Evolutionary conservation across 257 asterid species (phyloP).

Genomic region (Schizonepeta tenuifolia): DNA sequence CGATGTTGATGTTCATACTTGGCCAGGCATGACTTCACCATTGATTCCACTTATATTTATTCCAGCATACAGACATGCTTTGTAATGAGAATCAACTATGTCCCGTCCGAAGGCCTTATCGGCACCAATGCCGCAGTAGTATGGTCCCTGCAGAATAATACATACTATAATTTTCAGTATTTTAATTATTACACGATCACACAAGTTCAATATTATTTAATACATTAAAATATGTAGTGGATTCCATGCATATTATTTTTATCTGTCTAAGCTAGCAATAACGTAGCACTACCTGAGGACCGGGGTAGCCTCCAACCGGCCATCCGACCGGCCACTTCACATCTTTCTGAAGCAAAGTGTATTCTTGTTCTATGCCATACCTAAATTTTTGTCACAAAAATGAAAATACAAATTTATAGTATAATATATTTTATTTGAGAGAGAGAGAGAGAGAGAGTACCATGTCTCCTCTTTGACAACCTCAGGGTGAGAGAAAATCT

Average conservation of each 20-base stretch:
- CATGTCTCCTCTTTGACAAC: conserved; percentile 56
- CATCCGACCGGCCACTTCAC: conserved; percentile 80
- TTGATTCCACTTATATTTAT: conserved; percentile 74
- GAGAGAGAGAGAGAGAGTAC: conserved; percentile 26
- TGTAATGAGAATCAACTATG: conserved; percentile 73
- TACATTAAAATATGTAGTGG: too few relatives aligned
- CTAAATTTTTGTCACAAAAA: conserved; percentile 30
- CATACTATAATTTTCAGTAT: neutral
- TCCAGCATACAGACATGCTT: conserved; percentile 85
- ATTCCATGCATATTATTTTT: neutral
- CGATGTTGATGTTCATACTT: conserved; percentile 32
- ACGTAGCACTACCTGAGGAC: conserved; percentile 65
- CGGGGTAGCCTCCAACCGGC: conserved; percentile 84
- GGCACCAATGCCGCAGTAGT: conserved; percentile 76
- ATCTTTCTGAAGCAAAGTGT: conserved; percentile 65
- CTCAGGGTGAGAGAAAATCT: conserved; percentile 47
- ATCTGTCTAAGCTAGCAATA: neutral
- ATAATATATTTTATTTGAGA: neutral
- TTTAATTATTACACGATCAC: too few relatives aligned
- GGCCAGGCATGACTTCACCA: conserved; percentile 89
- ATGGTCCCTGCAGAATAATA: conserved; percentile 60
- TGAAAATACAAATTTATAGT: neutral
- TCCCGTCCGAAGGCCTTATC: conserved; percentile 88
- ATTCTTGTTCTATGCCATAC: conserved; percentile 87
- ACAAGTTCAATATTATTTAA: too few relatives aligned